phyloP scores from a whole-genome alignment of 306 rosid species.

The Elaeagnus macrophylla region DNA sequence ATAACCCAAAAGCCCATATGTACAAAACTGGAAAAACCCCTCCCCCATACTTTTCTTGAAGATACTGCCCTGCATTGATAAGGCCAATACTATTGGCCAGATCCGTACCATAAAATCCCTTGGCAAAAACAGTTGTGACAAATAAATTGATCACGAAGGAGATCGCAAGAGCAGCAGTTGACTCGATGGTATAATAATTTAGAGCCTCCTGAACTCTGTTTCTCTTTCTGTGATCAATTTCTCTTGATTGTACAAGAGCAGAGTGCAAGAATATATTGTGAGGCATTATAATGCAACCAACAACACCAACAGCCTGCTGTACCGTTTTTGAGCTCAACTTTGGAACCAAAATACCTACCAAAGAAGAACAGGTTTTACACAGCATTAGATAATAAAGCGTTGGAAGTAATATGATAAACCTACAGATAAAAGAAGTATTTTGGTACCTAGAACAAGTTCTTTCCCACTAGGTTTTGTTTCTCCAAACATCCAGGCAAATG shows the following conservation, averaged over 20 bases:
- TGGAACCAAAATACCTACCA: slow-evolving; percentile 76
- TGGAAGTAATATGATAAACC: background rate
- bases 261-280: slow-evolving; percentile 94
- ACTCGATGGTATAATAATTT: slow-evolving; percentile 81
- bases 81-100: slow-evolving; percentile 71
- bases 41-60: slow-evolving; percentile 85
- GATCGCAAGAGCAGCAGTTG: slow-evolving; percentile 63
- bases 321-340: slow-evolving; percentile 87
- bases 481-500: slow-evolving; percentile 99
- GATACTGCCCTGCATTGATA: slow-evolving; percentile 82
- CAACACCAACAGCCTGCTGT: slow-evolving; percentile 91
- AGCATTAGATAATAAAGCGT: slow-evolving; percentile 14
- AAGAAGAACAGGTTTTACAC: slow-evolving; percentile 6
- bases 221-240: slow-evolving; percentile 52
- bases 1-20: slow-evolving; percentile 86
- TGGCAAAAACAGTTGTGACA: slow-evolving; percentile 90
- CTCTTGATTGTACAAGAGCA: slow-evolving; percentile 89
- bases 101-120: slow-evolving; percentile 74
- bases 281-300: slow-evolving; percentile 97
- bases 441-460: slow-evolving; percentile 76
- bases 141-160: slow-evolving; percentile 74
- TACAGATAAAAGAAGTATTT: slow-evolving; percentile 10
- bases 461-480: slow-evolving; percentile 71
- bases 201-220: slow-evolving; percentile 89
- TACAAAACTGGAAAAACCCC: slow-evolving; percentile 78